Conservation (phyloP, 306 rosid genomes). For the Prunus armeniaca region DNA sequence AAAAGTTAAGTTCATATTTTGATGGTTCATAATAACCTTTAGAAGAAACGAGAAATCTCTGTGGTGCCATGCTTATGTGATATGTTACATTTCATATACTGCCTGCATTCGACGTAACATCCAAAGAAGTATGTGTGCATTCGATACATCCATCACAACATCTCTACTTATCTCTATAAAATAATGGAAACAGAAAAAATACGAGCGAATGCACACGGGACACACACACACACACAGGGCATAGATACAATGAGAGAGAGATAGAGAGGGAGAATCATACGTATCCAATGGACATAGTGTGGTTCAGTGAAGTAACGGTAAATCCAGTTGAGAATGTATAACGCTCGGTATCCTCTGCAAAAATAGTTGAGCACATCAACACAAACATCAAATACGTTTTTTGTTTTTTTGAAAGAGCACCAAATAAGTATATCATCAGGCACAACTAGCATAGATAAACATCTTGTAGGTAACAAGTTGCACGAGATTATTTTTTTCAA, state of each 20-base stretch:
- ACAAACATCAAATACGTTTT: not conserved
- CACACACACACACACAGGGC: not conserved
- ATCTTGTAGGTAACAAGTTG: not conserved
- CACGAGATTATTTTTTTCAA: not conserved
- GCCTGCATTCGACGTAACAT: not conserved
- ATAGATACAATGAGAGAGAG: not conserved
- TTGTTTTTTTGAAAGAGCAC: no score
- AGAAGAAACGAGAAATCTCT: not conserved
- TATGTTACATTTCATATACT: not conserved
- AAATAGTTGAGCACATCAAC: conserved; percentile 2
- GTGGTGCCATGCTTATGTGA: no score
- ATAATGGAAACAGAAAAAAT: not conserved
- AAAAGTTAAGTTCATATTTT: not conserved
- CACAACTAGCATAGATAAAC: not conserved
- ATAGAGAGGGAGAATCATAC: conserved; percentile 45
- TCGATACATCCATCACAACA: not conserved
- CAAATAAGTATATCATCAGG: not conserved
- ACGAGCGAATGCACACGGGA: not conserved
- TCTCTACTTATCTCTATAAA: not conserved
- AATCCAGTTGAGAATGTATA: conserved; percentile 87
- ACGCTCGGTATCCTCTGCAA: conserved; percentile 79
- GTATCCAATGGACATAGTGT: conserved; percentile 73
- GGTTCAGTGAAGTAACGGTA: conserved; percentile 92
- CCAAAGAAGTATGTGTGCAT: not conserved
- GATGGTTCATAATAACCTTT: not conserved